These are phyloP conservation scores for Rubia yunnanensis DNA, from an alignment of 257 asterid species.

Conservation along the genomic window DNA sequence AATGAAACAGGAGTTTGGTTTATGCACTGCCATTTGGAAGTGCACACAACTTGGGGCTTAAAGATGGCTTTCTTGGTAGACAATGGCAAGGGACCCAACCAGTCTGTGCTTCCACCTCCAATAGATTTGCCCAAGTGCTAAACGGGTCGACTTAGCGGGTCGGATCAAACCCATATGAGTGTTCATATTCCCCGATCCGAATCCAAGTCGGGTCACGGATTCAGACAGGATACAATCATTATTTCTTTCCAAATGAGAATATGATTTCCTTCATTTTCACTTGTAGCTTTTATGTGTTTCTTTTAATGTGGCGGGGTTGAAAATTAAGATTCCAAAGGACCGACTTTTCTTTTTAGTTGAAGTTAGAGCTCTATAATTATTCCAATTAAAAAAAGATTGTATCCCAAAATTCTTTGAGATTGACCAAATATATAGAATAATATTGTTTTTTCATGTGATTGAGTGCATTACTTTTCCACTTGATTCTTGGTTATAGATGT, in stretches of 20 bases:
- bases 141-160: not conserved
- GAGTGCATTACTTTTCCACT: too few species aligned
- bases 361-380: constrained; percentile 20
- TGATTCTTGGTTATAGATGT: too few species aligned
- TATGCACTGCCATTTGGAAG: constrained; percentile 92
- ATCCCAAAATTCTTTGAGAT: not conserved
- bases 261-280: not conserved
- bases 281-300: not conserved
- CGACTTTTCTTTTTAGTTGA: constrained; percentile 19
- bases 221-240: too few species aligned
- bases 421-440: not conserved
- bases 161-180: not conserved
- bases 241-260: too few species aligned
- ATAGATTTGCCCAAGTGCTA: constrained; percentile 69
- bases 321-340: not conserved
- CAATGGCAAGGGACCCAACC: constrained; percentile 67
- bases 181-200: not conserved
- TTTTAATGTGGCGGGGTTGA: not conserved
- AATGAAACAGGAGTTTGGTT: constrained; percentile 68
- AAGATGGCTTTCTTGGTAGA: constrained; percentile 94
- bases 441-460: too few species aligned
- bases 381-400: not conserved
- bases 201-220: constrained; percentile 1
- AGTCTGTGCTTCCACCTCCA: constrained; percentile 80
- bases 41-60: constrained; percentile 89